Percentiles rank a stretch among this genome's conserved stretches.
Conservation (phyloP, 768 basidiomycete species). For the Holtermanniella nyarrowii region DNA sequence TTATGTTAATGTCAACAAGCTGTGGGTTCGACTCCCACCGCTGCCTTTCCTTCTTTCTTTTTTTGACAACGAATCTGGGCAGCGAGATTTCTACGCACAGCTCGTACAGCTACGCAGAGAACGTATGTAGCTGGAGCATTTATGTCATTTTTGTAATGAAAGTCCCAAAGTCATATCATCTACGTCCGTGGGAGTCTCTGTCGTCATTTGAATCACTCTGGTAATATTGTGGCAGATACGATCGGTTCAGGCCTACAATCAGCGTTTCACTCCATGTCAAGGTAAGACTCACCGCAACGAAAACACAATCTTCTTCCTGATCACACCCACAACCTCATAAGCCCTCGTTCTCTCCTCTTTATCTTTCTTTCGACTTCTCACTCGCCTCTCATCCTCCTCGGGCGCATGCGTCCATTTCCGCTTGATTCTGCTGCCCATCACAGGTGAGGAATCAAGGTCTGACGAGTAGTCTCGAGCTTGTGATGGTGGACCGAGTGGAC, state of each 20-base stretch:
- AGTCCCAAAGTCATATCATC: too few species aligned
- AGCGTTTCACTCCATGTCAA: neutral
- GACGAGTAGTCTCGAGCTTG: neutral
- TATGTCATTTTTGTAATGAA: too few species aligned
- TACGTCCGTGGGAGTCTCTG: too few species aligned
- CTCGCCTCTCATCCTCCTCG: conserved; percentile 1
- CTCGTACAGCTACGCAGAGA: too few species aligned
- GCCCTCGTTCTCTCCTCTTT: conserved; percentile 20
- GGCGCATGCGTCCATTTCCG: neutral
- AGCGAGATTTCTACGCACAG: too few species aligned
- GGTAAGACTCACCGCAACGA: conserved; percentile 26
- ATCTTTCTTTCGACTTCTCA: neutral
- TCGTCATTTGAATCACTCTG: too few species aligned
- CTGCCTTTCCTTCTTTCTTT: neutral
- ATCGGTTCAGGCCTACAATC: conserved; percentile 36
- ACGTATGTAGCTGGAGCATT: too few species aligned
- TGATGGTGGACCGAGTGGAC: neutral
- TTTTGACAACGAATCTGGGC: too few species aligned
- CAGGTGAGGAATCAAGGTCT: neutral
- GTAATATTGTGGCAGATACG: conserved; percentile 36
- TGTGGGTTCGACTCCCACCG: neutral
- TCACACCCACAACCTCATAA: conserved; percentile 36
- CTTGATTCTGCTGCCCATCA: neutral
- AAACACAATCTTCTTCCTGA: conserved; percentile 38
- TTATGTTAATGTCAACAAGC: neutral